Conservation (phyloP, 176 grass and related monocot genomes). For the Cymbopogon citratus region DNA sequence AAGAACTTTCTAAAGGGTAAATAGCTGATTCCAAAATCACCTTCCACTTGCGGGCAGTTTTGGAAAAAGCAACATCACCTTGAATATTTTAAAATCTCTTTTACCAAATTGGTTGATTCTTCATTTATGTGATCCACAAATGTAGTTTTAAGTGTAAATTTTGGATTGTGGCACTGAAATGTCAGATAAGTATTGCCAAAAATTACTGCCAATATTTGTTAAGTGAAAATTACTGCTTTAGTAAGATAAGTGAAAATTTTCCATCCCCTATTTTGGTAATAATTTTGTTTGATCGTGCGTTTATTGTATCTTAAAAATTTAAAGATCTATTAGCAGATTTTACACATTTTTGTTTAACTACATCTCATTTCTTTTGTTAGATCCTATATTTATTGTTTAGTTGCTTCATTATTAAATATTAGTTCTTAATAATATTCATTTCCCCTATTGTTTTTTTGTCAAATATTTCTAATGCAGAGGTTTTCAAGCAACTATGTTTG, state of each 20-base stretch:
- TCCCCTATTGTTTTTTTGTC: not conserved
- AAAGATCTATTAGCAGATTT: not conserved
- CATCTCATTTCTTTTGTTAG: not conserved
- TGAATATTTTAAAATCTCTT: not conserved
- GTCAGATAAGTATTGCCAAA: not conserved
- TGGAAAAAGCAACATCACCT: not conserved
- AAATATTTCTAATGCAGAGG: constrained; percentile 28
- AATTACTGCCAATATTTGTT: not conserved
- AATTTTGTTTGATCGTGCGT: not conserved
- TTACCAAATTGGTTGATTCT: not conserved
- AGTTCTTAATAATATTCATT: not conserved
- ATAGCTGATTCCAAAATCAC: not conserved
- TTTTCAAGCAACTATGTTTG: constrained; percentile 28
- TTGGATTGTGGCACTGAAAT: not conserved
- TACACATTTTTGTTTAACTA: not conserved
- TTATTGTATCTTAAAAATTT: not conserved
- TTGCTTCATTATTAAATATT: not conserved
- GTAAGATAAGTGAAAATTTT: not conserved
- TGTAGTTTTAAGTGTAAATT: not conserved
- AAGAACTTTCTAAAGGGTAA: not conserved
- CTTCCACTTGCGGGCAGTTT: not conserved
- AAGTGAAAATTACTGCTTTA: not conserved
- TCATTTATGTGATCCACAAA: not conserved
- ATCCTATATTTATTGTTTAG: constrained; percentile 4
- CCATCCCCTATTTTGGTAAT: not conserved